Conservation (phyloP, 257 asterid genomes). For the Ilex aquifolium region DNA sequence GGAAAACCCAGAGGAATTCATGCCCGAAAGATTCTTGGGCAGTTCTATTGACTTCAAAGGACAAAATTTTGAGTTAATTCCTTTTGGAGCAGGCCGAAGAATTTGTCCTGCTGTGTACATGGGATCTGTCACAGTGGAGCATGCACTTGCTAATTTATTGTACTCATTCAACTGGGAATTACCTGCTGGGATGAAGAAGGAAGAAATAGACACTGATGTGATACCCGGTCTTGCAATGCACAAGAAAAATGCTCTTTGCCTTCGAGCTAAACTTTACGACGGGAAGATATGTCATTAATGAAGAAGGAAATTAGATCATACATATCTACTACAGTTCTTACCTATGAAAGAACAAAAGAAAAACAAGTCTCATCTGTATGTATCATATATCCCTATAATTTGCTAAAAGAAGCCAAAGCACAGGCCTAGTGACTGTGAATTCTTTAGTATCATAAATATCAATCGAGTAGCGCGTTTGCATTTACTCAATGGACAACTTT, state of each 20-base stretch:
- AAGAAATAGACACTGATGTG: not conserved
- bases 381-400: too few species aligned
- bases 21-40: not conserved
- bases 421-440: too few species aligned
- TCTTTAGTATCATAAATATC: too few species aligned
- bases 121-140: not conserved
- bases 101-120: not conserved
- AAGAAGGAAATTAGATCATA: too few species aligned
- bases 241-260: not conserved
- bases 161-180: not conserved
- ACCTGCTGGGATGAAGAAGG: not conserved
- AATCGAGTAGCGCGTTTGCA: too few species aligned
- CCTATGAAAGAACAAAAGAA: too few species aligned
- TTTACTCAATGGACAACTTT: too few species aligned
- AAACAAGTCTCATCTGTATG: too few species aligned
- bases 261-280: not conserved
- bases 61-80: not conserved
- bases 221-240: not conserved
- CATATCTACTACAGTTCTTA: too few species aligned
- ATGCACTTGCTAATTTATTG: not conserved
- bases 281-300: too few species aligned
- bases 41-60: not conserved
- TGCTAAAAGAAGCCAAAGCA: too few species aligned
- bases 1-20: not conserved
- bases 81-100: not conserved